Evolutionary conservation across 345 rosid species (phyloP).

Genomic region (Salix caprea): DNA sequence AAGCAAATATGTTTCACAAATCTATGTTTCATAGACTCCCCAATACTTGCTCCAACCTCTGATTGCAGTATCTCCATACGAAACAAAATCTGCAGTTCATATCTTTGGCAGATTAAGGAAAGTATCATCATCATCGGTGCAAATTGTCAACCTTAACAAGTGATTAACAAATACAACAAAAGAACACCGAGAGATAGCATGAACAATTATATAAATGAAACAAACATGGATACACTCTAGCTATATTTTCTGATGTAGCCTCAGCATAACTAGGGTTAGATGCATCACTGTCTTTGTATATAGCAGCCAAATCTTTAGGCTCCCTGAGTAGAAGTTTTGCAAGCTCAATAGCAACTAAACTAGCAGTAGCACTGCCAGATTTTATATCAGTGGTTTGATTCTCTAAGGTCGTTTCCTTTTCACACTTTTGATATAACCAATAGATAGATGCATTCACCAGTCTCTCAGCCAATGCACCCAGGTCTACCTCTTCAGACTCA

Average conservation of each 20-base stretch:
- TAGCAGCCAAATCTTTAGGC: conserved; percentile 61
- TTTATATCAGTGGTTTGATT: conserved; percentile 33
- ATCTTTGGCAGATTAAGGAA: conserved; percentile 66
- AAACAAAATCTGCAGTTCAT: conserved; percentile 83
- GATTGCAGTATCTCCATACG: conserved; percentile 90
- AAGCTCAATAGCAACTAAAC: conserved; percentile 43
- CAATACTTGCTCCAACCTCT: conserved; percentile 45
- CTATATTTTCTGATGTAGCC: conserved; percentile 34
- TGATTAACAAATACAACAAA: background rate
- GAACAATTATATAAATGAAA: background rate
- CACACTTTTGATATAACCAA: conserved; percentile 56
- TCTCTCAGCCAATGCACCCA: conserved; percentile 71
- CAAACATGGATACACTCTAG: conserved; percentile 76
- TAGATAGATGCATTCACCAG: conserved; percentile 60
- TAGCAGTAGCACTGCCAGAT: conserved; percentile 23
- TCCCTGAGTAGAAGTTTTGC: conserved; percentile 55
- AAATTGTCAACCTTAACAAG: background rate
- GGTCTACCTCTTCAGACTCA: conserved; percentile 66
- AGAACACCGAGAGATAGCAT: background rate
- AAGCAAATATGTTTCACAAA: conserved; percentile 76
- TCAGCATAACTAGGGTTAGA: conserved; percentile 29
- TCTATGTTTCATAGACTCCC: conserved; percentile 53
- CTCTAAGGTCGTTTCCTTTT: conserved; percentile 32
- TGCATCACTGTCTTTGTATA: conserved; percentile 37
- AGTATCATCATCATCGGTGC: background rate